A percentile compares a stretch with the other conserved stretches of the same genome.
phyloP scores from a whole-genome alignment of 1,284 basidiomycete genomes.

The Leccinum insigne region DNA sequence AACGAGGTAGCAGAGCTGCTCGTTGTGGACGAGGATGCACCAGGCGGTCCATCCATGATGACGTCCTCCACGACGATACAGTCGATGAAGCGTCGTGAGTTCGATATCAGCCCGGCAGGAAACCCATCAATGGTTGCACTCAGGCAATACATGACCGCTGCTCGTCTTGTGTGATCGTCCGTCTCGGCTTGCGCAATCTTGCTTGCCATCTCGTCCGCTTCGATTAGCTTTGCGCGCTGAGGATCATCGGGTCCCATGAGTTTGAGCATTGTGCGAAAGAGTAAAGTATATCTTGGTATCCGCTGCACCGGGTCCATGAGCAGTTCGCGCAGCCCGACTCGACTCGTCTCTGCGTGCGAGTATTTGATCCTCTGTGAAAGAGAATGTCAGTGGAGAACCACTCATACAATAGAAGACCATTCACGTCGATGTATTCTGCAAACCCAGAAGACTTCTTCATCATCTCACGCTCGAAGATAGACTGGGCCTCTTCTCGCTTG shows the following conservation, averaged over 20 bases:
- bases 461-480: slow-evolving; percentile 84
- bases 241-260: slow-evolving; percentile 77
- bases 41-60: slow-evolving; percentile 48
- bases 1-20: slow-evolving; percentile 47
- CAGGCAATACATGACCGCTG: slow-evolving; percentile 88
- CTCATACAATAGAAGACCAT: slow-evolving; percentile 27
- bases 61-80: slow-evolving; percentile 94
- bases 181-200: slow-evolving; percentile 93
- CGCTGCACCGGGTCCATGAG: slow-evolving; percentile 99
- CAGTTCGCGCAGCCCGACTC: slow-evolving; percentile 90
- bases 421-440: slow-evolving; percentile 82
- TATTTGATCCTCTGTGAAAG: slow-evolving; percentile 81
- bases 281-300: slow-evolving; percentile 93
- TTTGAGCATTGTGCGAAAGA: slow-evolving; percentile 92
- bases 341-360: slow-evolving; percentile 80
- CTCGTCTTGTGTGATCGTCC: slow-evolving; percentile 89
- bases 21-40: slow-evolving; percentile 43
- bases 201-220: slow-evolving; percentile 86
- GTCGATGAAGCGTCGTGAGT: slow-evolving; percentile 87
- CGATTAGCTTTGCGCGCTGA: slow-evolving; percentile 81
- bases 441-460: slow-evolving; percentile 78
- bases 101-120: slow-evolving; percentile 85
- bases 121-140: slow-evolving; percentile 88
- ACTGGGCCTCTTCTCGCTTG: slow-evolving; percentile 93
- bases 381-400: slow-evolving; percentile 16